These are phyloP conservation scores for Pichia scutulata DNA, from an alignment of 805 yeast genomes.

Conservation along the genomic window DNA sequence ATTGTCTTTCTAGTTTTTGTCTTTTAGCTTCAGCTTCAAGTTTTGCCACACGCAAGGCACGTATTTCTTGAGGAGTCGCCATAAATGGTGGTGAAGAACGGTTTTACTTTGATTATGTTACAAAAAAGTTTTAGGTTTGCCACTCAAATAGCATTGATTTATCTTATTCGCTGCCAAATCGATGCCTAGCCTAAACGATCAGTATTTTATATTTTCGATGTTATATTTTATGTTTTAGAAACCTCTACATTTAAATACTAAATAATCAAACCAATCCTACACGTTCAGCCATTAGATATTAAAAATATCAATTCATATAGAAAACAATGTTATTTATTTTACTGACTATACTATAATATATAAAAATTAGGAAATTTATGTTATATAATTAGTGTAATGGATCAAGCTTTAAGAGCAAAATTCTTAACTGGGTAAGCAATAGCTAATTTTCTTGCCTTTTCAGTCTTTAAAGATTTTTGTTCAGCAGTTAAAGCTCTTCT, in stretches of 20 bases:
- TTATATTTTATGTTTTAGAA: no score
- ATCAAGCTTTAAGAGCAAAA: conserved; percentile 97
- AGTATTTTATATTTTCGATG: no score
- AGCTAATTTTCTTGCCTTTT: conserved; percentile 84
- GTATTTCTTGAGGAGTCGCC: conserved; percentile 21
- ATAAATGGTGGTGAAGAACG: neutral
- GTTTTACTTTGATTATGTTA: no score
- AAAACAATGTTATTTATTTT: neutral
- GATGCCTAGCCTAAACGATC: no score
- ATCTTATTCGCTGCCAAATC: neutral
- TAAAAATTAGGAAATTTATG: conserved; percentile 1
- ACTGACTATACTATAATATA: conserved; percentile 4
- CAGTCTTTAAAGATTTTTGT: conserved; percentile 78
- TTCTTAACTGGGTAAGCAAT: conserved; percentile 97
- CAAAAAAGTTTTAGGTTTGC: neutral
- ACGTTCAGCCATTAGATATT: no score
- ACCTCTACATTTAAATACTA: neutral
- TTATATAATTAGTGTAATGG: conserved; percentile 3
- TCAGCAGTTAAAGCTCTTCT: conserved; percentile 90
- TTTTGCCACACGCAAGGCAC: conserved; percentile 45
- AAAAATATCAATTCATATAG: neutral
- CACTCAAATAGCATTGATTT: neutral
- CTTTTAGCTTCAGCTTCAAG: conserved; percentile 21
- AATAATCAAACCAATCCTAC: no score
- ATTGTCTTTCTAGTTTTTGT: neutral